Evolutionary conservation across 306 rosid genomes (phyloP).

Genomic region (Cucurbita ficifolia): DNA sequence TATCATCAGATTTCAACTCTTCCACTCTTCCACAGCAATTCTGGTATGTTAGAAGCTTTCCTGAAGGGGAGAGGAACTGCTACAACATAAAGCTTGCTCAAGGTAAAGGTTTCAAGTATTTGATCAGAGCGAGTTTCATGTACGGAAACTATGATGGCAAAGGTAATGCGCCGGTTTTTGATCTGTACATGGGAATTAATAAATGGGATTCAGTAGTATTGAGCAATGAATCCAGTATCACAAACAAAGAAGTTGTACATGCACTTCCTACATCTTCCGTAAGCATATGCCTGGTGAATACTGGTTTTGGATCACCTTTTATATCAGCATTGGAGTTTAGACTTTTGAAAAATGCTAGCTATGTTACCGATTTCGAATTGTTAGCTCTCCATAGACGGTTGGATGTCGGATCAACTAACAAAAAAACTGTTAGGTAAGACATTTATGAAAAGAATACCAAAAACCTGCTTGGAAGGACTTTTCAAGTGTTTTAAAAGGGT

Average conservation of each 20-base stretch:
- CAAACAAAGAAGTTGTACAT: slow-evolving; percentile 7
- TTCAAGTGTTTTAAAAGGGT: background rate
- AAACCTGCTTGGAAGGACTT: too few species aligned
- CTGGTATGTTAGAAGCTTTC: slow-evolving; percentile 13
- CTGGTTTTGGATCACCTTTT: slow-evolving; percentile 28
- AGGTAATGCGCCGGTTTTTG: background rate
- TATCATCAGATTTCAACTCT: slow-evolving; percentile 3
- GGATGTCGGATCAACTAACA: slow-evolving; percentile 16
- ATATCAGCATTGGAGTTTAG: slow-evolving; percentile 35
- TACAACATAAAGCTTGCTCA: slow-evolving; percentile 9
- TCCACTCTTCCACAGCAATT: slow-evolving; percentile 10
- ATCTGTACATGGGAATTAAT: slow-evolving; percentile 12
- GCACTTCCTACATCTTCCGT: slow-evolving; percentile 15
- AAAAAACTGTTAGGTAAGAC: background rate
- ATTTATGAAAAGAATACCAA: background rate
- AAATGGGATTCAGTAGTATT: slow-evolving; percentile 5
- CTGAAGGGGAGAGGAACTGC: slow-evolving; percentile 19
- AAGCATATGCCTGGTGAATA: slow-evolving; percentile 28
- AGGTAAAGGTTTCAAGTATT: slow-evolving; percentile 9
- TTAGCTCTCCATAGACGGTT: background rate
- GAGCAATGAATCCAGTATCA: background rate
- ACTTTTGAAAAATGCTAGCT: slow-evolving; percentile 10
- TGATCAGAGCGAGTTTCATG: slow-evolving; percentile 13
- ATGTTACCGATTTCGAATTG: slow-evolving; percentile 3
- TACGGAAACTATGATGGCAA: slow-evolving; percentile 13